Evolutionary conservation across 176 grass and related monocot genomes (phyloP), one percentile per base, ranked within the genome.

Genomic region (Zoysia japonica): DNA sequence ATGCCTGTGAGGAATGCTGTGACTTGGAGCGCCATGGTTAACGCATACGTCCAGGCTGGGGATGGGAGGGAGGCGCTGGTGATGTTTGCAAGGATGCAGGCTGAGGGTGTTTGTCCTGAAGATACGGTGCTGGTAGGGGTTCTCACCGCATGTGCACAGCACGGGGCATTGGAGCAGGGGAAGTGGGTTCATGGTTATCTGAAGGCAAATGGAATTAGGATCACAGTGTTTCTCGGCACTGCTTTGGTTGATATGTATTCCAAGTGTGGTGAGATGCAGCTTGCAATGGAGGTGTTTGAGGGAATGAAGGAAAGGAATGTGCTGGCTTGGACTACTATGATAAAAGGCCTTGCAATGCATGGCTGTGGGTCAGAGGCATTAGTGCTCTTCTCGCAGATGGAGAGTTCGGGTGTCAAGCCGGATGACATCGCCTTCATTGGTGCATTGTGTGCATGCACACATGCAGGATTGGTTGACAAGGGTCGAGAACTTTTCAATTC

Each of bases 291-390:
- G 47, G 79, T 90, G 5, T 86, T 90, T 68, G 56, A 75, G 45
- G 63, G 57, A 15, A 90, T 86, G 88, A 70, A 82, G 75, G 69
- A 86, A 16, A 90, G 75, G 63, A 86, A 90, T 52, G 74, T 86
- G 54, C 79, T 90, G 54, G 80, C 84, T 57, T 90, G 88, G 88
- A 90, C 88, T 54, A 86, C 88, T 40, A 90, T 86, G 83, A 86
- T 90, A 69, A 90, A 90, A 69, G 79, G 88, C 19, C 63, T 86
- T 15, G 83, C 83, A 4, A 86, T 90, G 75, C 79, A 90, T 69
- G 88, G 83, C 11, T 74, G 75, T 63, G 88, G 83, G 45, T 86
- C 80, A 9, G 83, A 90, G 80, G 75, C 88, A 64, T 43, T 90
- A 45, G 17, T 3, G 68, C 69, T 86, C 63, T 86, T 90, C 79